These are phyloP conservation scores for Geosmithia flava DNA, from an alignment of 2,329 filamentous ascomycete species.

Conservation along the genomic window DNA sequence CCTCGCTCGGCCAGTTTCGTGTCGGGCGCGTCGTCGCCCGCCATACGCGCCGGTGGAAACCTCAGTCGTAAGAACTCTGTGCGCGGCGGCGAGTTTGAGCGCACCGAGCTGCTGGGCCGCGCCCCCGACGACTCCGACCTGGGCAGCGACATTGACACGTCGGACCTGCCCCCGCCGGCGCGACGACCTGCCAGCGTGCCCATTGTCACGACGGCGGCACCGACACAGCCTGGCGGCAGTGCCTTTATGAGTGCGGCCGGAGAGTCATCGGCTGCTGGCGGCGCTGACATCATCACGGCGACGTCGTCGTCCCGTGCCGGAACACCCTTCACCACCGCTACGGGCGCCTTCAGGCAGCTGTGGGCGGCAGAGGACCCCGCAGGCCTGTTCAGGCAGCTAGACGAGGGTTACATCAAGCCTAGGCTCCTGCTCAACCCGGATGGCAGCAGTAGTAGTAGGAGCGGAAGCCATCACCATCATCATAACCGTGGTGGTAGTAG, in stretches of 20 bases:
- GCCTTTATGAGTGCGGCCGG: constrained; percentile 15
- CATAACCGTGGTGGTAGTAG: neutral
- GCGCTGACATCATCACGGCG: constrained; percentile 4
- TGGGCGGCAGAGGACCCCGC: constrained; percentile 80
- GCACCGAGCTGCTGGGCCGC: constrained; percentile 41
- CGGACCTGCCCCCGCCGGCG: constrained; percentile 52
- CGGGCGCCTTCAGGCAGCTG: constrained; percentile 67
- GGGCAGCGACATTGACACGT: constrained; percentile 52
- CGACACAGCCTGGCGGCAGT: constrained; percentile 10
- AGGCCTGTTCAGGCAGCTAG: constrained; percentile 80
- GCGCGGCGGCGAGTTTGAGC: constrained; percentile 34
- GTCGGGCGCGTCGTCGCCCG: constrained; percentile 39
- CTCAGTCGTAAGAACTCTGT: constrained; percentile 40
- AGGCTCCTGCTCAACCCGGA: constrained; percentile 70
- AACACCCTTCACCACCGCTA: constrained; percentile 53
- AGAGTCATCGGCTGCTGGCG: constrained; percentile 10
- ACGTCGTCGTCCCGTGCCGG: neutral
- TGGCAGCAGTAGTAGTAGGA: constrained; percentile 7
- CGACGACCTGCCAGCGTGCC: constrained; percentile 22
- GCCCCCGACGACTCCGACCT: constrained; percentile 42
- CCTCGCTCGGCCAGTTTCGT: constrained; percentile 32
- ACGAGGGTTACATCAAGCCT: constrained; percentile 95
- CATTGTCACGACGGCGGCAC: constrained; percentile 12
- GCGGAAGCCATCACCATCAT: neutral
- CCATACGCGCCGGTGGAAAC: constrained; percentile 20